phyloP scores from a whole-genome alignment of 495 filamentous ascomycete genomes.

The Geopyxis carbonaria region DNA sequence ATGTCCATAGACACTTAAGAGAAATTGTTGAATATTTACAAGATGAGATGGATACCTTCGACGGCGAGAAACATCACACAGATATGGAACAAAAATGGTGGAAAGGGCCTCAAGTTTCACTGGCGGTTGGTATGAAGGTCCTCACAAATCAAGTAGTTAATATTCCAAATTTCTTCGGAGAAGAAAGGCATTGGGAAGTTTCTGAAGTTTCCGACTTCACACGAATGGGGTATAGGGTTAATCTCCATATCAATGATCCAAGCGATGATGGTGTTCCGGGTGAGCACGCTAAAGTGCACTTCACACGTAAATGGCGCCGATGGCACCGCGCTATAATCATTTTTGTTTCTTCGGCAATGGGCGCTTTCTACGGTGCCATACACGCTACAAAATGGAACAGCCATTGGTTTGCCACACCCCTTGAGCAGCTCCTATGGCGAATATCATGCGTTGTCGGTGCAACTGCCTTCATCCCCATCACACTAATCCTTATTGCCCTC shows the following conservation, averaged over 20 bases:
- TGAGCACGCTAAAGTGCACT: not conserved
- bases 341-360: not conserved
- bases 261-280: not conserved
- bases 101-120: too few species aligned
- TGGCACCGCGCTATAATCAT: constrained; percentile 1
- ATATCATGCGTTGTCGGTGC: not conserved
- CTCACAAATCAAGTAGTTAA: too few species aligned
- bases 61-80: too few species aligned
- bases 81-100: too few species aligned
- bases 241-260: not conserved
- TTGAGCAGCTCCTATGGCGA: not conserved
- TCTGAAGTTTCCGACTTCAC: not conserved
- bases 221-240: not conserved
- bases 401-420: not conserved
- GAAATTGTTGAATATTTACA: too few species aligned
- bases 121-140: too few species aligned
- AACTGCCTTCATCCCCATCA: not conserved
- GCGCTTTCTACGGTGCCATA: constrained; percentile 1
- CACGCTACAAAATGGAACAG: constrained; percentile 1
- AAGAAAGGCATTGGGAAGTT: not conserved
- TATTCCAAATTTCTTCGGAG: too few species aligned
- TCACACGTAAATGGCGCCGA: not conserved
- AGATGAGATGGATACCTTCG: too few species aligned
- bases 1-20: too few species aligned
- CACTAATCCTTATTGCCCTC: not conserved